These are phyloP conservation scores for Conticribra guillardii DNA, from an alignment of 108 stramenopile genomes.

Conservation along the genomic window DNA sequence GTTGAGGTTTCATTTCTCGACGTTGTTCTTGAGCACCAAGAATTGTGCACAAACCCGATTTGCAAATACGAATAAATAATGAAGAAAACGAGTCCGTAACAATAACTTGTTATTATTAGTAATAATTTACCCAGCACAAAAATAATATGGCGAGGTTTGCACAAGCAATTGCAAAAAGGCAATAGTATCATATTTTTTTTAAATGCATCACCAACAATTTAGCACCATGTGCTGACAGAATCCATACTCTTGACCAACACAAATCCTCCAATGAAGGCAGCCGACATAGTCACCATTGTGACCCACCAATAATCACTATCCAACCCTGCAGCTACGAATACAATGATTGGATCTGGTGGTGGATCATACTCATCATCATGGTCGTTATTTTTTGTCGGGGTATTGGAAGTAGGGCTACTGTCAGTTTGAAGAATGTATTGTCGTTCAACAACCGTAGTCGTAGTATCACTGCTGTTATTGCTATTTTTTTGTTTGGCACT, in stretches of 20 bases:
- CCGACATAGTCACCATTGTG: conserved; percentile 29
- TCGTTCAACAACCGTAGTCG: background rate
- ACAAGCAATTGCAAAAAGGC: too few species aligned
- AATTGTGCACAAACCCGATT: too few species aligned
- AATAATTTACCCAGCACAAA: too few species aligned
- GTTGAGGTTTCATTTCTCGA: too few species aligned
- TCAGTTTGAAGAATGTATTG: background rate
- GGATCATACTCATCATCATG: background rate
- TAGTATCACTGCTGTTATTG: background rate
- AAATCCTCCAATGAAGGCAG: conserved; percentile 41
- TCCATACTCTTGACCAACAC: conserved; percentile 31
- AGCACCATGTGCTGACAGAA: conserved; percentile 39
- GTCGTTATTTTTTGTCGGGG: background rate
- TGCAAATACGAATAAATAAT: too few species aligned
- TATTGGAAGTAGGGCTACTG: too few species aligned
- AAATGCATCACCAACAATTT: too few species aligned
- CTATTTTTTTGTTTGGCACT: background rate
- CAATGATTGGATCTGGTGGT: conserved; percentile 23
- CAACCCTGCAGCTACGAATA: conserved; percentile 44
- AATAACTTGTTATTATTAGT: too few species aligned
- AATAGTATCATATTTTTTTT: too few species aligned
- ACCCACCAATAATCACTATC: conserved; percentile 45
- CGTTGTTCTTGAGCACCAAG: too few species aligned
- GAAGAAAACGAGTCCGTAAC: too few species aligned
- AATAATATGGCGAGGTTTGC: too few species aligned